Percentiles rank a stretch among this genome's conserved stretches.
phyloP scores from a whole-genome alignment of 2,329 filamentous ascomycete genomes.

The Sporothrix inflata region DNA sequence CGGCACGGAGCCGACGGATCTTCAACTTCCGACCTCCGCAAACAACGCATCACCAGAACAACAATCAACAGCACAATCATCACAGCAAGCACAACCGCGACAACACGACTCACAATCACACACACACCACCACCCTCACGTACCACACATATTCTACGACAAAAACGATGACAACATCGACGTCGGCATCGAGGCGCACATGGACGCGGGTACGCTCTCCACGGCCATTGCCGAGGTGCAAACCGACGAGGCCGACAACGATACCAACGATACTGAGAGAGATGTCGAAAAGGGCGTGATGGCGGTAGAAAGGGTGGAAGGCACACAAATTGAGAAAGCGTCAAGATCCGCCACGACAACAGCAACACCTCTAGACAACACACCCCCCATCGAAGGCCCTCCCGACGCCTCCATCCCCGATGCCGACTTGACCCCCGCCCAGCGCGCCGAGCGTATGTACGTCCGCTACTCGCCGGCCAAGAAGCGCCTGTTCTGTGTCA shows the following conservation, averaged over 20 bases:
- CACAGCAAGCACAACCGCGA: background rate
- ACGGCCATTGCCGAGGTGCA: conserved; percentile 5
- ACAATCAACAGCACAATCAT: too few relatives aligned
- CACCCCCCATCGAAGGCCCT: background rate
- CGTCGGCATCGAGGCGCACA: background rate
- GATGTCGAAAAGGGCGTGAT: background rate
- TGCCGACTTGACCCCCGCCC: background rate
- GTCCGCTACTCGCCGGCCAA: conserved; percentile 19
- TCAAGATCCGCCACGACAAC: background rate
- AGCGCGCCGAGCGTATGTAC: conserved; percentile 27
- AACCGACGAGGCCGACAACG: background rate
- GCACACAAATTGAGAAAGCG: background rate
- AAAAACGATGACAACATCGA: background rate
- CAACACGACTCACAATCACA: background rate
- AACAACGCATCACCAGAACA: background rate
- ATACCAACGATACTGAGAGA: background rate
- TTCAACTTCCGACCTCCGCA: conserved; percentile 7
- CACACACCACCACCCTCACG: background rate
- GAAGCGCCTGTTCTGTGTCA: conserved; percentile 19
- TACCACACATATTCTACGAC: background rate
- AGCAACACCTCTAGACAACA: background rate
- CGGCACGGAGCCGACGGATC: background rate
- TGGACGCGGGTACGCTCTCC: conserved; percentile 9
- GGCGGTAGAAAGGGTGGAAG: background rate
- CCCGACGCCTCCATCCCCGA: conserved; percentile 5